Base-by-base conservation (phyloP, 768 basidiomycete species). In the Boletus sp. region DNA sequence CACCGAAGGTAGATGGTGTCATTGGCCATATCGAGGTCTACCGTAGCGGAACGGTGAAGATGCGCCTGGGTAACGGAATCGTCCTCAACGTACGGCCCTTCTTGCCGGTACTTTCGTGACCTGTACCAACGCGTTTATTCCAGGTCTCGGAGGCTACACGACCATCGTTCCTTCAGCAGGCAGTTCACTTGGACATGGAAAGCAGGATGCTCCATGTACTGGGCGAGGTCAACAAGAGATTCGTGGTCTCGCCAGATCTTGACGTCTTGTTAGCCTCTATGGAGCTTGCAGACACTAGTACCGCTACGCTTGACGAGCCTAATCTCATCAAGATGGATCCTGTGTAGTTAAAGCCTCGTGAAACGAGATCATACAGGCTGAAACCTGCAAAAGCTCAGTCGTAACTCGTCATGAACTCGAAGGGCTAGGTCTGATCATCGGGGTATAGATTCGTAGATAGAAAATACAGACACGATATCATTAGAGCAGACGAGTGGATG, bases 11-110 rank as follows among this genome's bases (percentile, higher is more conserved):
- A 6, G 88, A 94, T 54, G 94, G 94, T 0, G 66, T 87, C 50
- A 86, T 95, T 42, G 94, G 94, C 15, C 85, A 83, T 57, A 75
- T 97, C 39, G 91, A 94, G 63, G 78, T 96, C 2, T 92, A 93
- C 69, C 82, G 80, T 50, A 93, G 87, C 61, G 94, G 94, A 7
- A 78, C 81, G 10, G 87, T 93, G 52, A 95, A 92, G 71, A 90
- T 97, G 77, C 85, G 90, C 21, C 72, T 97, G 25, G 79, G 78
- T 4, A 86, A 93, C 57, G 89, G 83, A 33, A 91, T 93, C 35
- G 72, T 96, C 13, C 75, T 96, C 66, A 88, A 95, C 66, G 94
- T 94, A 68, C 4, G 53, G 17, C 3, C n/a, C 32, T 34, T 56
- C 33, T 39, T 37, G n/a, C 11, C 32, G 13, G 6, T 27, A 4